phyloP scores from a whole-genome alignment of 192 early-diverging fungal genomes.

The Coemansia sp. region DNA sequence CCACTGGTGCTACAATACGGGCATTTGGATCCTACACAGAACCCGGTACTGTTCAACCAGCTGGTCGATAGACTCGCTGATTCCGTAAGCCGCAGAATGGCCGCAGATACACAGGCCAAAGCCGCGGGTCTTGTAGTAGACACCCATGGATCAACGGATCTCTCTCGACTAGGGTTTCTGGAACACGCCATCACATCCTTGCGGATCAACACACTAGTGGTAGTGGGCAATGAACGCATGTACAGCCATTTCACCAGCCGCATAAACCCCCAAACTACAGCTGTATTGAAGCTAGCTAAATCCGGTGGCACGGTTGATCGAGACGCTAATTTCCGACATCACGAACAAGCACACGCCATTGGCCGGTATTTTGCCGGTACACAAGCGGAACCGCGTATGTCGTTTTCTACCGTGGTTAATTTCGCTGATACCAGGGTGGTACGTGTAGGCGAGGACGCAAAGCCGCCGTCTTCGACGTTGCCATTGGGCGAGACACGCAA shows the following conservation, averaged over 20 bases:
- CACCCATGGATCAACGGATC: constrained; percentile 79
- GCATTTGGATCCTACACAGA: constrained; percentile 71
- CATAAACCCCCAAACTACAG: constrained; percentile 22
- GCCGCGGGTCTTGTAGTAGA: constrained; percentile 84
- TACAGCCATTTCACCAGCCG: constrained; percentile 77
- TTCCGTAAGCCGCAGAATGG: constrained; percentile 65
- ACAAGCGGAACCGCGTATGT: constrained; percentile 68
- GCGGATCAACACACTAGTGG: constrained; percentile 78
- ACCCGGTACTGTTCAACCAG: constrained; percentile 77
- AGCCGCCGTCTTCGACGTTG: constrained; percentile 88
- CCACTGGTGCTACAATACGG: constrained; percentile 94
- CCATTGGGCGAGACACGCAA: constrained; percentile 85
- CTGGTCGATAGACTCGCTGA: constrained; percentile 65
- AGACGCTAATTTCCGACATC: constrained; percentile 70
- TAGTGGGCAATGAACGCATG: constrained; percentile 92
- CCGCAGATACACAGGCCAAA: constrained; percentile 57
- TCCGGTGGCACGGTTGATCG: constrained; percentile 93
- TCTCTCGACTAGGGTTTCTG: constrained; percentile 72
- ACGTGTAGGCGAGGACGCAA: constrained; percentile 65
- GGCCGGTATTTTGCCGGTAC: constrained; percentile 97
- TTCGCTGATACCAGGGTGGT: constrained; percentile 79
- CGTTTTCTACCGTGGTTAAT: constrained; percentile 79
- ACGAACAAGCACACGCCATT: constrained; percentile 73
- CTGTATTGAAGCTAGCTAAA: constrained; percentile 85
- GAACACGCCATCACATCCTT: constrained; percentile 73